Evolutionary conservation across 176 grass and related monocot species (phyloP).

Genomic region (Triticum turgidum): DNA sequence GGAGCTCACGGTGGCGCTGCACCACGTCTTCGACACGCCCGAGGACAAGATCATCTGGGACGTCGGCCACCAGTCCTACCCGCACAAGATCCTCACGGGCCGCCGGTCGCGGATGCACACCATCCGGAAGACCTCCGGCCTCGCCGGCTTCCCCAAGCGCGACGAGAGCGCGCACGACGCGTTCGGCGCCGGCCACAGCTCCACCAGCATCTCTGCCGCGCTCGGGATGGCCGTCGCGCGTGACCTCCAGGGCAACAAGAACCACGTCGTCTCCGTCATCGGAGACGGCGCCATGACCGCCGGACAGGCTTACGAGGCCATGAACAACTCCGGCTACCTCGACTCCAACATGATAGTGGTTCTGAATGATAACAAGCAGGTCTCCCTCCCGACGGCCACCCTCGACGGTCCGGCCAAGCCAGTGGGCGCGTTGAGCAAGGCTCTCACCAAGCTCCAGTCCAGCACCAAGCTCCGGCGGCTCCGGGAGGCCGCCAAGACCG

Average conservation of each 20-base stretch:
- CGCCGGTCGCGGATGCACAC: constrained; percentile 87
- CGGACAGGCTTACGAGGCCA: constrained; percentile 93
- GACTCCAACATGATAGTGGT: constrained; percentile 92
- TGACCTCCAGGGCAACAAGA: constrained; percentile 64
- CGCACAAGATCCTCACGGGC: constrained; percentile 93
- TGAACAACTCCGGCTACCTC: constrained; percentile 92
- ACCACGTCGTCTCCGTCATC: constrained; percentile 90
- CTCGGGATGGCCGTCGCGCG: constrained; percentile 93
- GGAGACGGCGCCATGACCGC: constrained; percentile 98
- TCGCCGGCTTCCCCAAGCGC: constrained; percentile 91
- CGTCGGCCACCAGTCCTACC: constrained; percentile 94
- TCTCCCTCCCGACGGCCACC: constrained; percentile 85
- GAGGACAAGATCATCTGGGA: constrained; percentile 98
- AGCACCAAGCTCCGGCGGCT: constrained; percentile 85
- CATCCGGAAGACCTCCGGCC: constrained; percentile 81
- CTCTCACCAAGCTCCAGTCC: constrained; percentile 84
- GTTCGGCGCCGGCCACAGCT: constrained; percentile 90
- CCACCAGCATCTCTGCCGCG: constrained; percentile 90
- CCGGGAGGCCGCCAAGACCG: constrained; percentile 70
- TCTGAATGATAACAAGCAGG: constrained; percentile 96
- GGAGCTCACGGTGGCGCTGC: constrained; percentile 79
- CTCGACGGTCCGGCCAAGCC: constrained; percentile 75
- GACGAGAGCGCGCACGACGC: constrained; percentile 95
- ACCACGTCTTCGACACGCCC: constrained; percentile 90
- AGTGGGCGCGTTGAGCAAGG: constrained; percentile 83